Conservation (phyloP, 2,329 filamentous ascomycete species). For the Epichloe bromicola region DNA sequence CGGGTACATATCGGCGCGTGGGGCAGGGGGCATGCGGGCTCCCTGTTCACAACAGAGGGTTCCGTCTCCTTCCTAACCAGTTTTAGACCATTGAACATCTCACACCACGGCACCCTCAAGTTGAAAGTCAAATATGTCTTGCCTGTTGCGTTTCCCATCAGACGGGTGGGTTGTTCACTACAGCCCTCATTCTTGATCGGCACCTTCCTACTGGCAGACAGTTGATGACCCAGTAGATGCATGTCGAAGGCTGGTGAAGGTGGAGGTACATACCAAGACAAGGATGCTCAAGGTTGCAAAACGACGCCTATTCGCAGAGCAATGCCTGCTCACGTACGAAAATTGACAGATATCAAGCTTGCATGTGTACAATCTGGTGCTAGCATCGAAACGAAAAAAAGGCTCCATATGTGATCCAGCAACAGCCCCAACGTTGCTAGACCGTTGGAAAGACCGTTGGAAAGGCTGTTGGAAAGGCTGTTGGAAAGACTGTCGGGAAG, state of each 20-base stretch:
- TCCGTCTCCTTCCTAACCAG: background rate
- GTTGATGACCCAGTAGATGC: background rate
- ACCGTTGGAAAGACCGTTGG: background rate
- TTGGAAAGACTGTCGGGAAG: background rate
- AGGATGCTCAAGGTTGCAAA: background rate
- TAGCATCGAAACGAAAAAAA: background rate
- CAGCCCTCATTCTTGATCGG: background rate
- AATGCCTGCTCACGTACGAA: background rate
- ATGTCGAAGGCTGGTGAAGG: background rate
- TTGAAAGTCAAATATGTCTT: background rate
- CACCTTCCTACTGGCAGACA: background rate
- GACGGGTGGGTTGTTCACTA: background rate
- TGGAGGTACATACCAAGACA: background rate
- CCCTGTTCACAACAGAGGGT: too few species aligned
- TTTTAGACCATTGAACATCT: background rate
- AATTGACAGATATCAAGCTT: background rate
- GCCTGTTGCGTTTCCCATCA: background rate
- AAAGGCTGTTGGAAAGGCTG: background rate
- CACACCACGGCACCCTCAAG: background rate
- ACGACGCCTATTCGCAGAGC: background rate
- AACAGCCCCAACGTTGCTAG: constrained; percentile 7
- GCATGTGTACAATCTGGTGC: background rate
- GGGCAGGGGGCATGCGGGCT: too few species aligned
- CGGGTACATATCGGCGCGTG: too few species aligned
- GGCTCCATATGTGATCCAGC: background rate